Evolutionary conservation across 2,329 filamentous ascomycete genomes (phyloP), one percentile per base, ranked within the genome.

Genomic region (Neospermospora avenae): DNA sequence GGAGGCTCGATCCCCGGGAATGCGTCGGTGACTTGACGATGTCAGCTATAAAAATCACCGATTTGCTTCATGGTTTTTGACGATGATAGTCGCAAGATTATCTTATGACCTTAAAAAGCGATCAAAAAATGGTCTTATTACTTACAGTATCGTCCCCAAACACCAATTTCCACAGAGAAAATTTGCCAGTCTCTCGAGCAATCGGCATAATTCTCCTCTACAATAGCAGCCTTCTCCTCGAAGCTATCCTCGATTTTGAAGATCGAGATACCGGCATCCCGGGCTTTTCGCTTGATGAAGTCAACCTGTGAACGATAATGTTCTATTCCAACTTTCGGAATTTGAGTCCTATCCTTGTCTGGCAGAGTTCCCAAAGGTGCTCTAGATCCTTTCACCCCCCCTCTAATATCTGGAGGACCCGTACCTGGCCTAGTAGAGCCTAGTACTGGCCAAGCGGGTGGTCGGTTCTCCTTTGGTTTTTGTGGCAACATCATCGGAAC

Each of bases 111-210:
- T n/a, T 5, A 16, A 39, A 39, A 39, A 39, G 37, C 37, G 18
- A 3, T 6, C 31, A 35, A 31, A 31, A 31, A 31, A 31, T 31
- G 5, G 11, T 31, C 35, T 13, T 13, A 22, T 16, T 45, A 55
- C 59, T 20, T 55, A 62, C 62, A 61, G 31, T 62, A 52, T 4
- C 41, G 46, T 14, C 22, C 45, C 58, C 58, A 60, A 16, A 52
- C 20, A 28, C 25, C 28, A 18, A 37, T 25, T 37, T 60, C 58
- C 28, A 57, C 41, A 39, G 45, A 52, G 25, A n/a, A 60, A 3
- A 39, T n/a, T 18, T 57, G 52, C 58, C 58, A 60, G 14, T 60
- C 53, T 6, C n/a, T 2, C 7, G 45, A 53, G 28, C 51, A 16
- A 11, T 60, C 31, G 22, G 35, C 31, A 31, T 31, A 52, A 11